Evolutionary conservation across 768 basidiomycete genomes (phyloP).

Genomic region (Macrolepiota fuliginosa): DNA sequence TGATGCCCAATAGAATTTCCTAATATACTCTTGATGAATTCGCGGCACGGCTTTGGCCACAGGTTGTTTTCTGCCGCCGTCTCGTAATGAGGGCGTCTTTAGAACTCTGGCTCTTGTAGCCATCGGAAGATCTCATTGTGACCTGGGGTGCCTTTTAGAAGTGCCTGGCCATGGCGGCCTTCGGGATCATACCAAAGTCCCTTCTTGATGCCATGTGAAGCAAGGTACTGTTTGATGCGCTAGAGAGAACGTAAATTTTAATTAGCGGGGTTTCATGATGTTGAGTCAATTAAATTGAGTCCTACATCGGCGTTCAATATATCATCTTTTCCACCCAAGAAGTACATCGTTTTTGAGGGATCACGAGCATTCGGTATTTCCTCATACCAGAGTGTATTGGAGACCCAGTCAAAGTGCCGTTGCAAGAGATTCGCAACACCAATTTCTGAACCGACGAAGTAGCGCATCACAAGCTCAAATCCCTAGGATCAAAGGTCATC

Average conservation of each 20-base stretch:
- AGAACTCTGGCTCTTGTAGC: slow-evolving; percentile 34
- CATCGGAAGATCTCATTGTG: slow-evolving; percentile 61
- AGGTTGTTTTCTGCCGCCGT: neutral
- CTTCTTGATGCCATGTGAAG: slow-evolving; percentile 69
- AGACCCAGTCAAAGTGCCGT: slow-evolving; percentile 81
- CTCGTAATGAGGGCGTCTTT: neutral
- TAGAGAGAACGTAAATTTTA: slow-evolving; percentile 22
- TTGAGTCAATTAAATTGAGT: slow-evolving; percentile 1
- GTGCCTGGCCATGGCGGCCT: slow-evolving; percentile 62
- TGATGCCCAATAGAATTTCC: neutral
- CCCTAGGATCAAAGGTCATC: slow-evolving; percentile 49
- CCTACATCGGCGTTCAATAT: slow-evolving; percentile 74
- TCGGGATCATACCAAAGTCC: slow-evolving; percentile 63
- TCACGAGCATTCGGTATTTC: slow-evolving; percentile 82
- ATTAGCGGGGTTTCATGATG: neutral
- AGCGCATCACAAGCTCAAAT: slow-evolving; percentile 77
- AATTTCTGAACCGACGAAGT: slow-evolving; percentile 85
- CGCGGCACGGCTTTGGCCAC: neutral
- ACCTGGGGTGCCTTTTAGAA: slow-evolving; percentile 49
- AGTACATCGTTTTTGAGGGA: slow-evolving; percentile 61
- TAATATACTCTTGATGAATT: neutral
- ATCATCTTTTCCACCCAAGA: slow-evolving; percentile 80
- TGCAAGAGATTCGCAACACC: slow-evolving; percentile 86
- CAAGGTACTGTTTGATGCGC: slow-evolving; percentile 74
- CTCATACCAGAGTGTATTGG: slow-evolving; percentile 88